Evolutionary conservation across 148 eudicot genomes (phyloP).

Genomic region (Heliamphora exappendiculata): DNA sequence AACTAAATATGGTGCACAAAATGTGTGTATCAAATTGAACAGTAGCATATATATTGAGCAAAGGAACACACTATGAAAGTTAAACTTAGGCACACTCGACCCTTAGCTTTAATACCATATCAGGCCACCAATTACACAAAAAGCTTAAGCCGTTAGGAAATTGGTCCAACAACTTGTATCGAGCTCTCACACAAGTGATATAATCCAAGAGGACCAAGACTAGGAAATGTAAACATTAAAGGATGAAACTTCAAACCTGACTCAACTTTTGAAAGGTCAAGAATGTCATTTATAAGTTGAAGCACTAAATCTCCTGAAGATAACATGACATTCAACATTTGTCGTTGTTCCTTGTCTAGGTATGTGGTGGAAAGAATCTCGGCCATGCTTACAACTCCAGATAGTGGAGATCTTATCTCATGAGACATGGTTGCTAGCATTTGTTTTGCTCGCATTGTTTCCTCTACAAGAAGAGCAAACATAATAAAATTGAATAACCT

Average conservation of each 20-base stretch:
- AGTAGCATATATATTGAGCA: background rate
- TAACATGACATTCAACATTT: constrained; percentile 68
- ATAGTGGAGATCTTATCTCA: constrained; percentile 88
- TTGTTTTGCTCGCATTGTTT: constrained; percentile 92
- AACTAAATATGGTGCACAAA: background rate
- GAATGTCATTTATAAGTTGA: constrained; percentile 88
- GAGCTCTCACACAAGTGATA: background rate
- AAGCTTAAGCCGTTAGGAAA: background rate
- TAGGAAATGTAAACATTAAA: background rate
- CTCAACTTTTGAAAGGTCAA: constrained; percentile 88
- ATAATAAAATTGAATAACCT: constrained; percentile 1
- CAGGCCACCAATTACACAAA: background rate
- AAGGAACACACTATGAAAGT: background rate
- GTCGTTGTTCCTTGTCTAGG: constrained; percentile 66
- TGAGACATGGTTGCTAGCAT: constrained; percentile 98
- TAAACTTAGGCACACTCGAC: background rate
- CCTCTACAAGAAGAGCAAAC: constrained; percentile 45
- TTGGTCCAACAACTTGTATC: background rate
- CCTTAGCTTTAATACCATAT: background rate
- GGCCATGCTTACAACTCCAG: constrained; percentile 92
- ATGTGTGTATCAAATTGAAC: background rate
- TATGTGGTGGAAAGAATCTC: constrained; percentile 71
- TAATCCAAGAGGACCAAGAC: background rate
- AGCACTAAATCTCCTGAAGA: constrained; percentile 93
- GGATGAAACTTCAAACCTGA: constrained; percentile 52